Conservation (phyloP, 1,139 yeast genomes). For the Candida sp. region DNA sequence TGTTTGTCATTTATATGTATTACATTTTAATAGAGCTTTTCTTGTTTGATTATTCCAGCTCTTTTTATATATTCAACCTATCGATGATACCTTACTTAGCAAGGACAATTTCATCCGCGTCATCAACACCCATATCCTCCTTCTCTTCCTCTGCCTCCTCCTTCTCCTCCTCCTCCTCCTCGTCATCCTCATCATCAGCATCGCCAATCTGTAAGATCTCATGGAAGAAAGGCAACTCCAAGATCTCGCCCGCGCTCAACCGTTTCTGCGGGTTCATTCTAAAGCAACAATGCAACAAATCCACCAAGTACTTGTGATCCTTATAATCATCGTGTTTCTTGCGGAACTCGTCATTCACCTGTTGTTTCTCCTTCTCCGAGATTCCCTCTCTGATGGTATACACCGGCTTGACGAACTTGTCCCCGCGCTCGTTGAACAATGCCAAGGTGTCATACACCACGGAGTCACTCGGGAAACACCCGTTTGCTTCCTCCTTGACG, state of each 20-base stretch:
- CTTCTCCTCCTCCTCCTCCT: background rate
- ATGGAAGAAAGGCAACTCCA: conserved; percentile 58
- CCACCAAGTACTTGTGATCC: conserved; percentile 52
- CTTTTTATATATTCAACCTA: background rate
- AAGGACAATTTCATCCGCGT: conserved; percentile 43
- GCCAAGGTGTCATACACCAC: conserved; percentile 42
- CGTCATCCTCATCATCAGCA: conserved; percentile 10
- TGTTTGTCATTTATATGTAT: background rate
- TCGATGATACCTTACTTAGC: conserved; percentile 11
- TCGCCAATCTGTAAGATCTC: conserved; percentile 31
- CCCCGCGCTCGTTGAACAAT: conserved; percentile 30
- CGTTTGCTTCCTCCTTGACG: conserved; percentile 34
- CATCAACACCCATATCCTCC: background rate
- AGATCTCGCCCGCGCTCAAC: conserved; percentile 57
- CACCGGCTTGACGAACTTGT: conserved; percentile 28
- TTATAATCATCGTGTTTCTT: conserved; percentile 28
- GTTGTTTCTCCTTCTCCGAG: conserved; percentile 8
- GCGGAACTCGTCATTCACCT: conserved; percentile 18
- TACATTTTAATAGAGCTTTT: no score
- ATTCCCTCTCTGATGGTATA: conserved; percentile 7
- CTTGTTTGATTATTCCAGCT: no score
- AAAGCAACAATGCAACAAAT: conserved; percentile 57
- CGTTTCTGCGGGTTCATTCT: conserved; percentile 62
- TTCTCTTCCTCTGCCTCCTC: background rate
- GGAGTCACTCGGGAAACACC: conserved; percentile 42